phyloP scores from a whole-genome alignment of 2,329 filamentous ascomycete species.

The Exophiala dermatitidis region DNA sequence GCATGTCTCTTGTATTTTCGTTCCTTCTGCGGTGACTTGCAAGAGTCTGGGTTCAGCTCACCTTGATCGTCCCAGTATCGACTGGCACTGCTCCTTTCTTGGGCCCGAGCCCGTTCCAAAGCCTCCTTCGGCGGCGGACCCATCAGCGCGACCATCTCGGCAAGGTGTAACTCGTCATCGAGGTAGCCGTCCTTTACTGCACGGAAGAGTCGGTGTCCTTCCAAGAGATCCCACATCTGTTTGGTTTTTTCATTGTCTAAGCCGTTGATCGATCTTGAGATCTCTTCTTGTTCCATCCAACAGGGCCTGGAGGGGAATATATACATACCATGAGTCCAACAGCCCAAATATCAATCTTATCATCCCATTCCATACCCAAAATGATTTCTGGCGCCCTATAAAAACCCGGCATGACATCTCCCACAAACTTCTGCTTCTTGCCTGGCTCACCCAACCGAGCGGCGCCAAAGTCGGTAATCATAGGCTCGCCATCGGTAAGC shows the following conservation, averaged over 20 bases:
- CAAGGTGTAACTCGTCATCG: constrained; percentile 20
- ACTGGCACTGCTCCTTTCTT: constrained; percentile 7
- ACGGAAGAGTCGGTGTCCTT: constrained; percentile 16
- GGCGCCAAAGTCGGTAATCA: constrained; percentile 31
- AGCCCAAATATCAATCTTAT: constrained; percentile 31
- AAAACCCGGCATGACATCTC: constrained; percentile 28
- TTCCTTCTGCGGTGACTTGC: neutral
- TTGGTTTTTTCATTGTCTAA: neutral
- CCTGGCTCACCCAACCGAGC: constrained; percentile 21
- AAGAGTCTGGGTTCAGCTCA: neutral
- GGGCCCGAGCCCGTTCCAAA: constrained; percentile 1
- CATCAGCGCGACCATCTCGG: constrained; percentile 20
- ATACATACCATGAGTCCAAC: constrained; percentile 28
- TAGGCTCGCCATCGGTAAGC: constrained; percentile 16
- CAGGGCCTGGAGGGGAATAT: too few species aligned
- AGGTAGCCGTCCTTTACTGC: constrained; percentile 12
- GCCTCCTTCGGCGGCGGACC: constrained; percentile 16
- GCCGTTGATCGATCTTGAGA: neutral
- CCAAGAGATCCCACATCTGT: constrained; percentile 22
- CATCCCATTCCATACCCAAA: constrained; percentile 29
- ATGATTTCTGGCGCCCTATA: constrained; percentile 31
- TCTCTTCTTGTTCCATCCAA: neutral
- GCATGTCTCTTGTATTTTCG: neutral
- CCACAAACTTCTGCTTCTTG: constrained; percentile 23
- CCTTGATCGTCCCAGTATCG: constrained; percentile 21